These are phyloP conservation scores for Kodamaea kakaduensis DNA, from an alignment of 805 yeast species.

Conservation along the genomic window DNA sequence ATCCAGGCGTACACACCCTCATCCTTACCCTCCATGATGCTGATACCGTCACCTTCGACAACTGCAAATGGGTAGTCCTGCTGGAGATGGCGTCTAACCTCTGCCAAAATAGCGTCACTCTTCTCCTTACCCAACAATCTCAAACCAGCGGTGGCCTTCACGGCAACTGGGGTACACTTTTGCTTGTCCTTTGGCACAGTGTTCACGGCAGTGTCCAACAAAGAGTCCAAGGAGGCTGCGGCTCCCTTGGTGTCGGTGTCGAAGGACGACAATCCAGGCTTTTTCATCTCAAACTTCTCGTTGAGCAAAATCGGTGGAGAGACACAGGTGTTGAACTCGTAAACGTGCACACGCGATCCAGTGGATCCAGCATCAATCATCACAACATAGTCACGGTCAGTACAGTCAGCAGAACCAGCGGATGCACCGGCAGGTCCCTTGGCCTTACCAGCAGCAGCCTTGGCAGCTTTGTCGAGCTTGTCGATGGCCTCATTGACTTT, in stretches of 20 bases:
- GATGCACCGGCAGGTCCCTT: neutral
- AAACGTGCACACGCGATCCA: slow-evolving; percentile 94
- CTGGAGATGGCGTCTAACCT: slow-evolving; percentile 74
- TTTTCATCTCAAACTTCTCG: slow-evolving; percentile 83
- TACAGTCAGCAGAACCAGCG: slow-evolving; percentile 17
- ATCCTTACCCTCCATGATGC: slow-evolving; percentile 93
- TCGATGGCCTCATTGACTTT: slow-evolving; percentile 10
- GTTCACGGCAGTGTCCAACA: slow-evolving; percentile 70
- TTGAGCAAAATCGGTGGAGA: slow-evolving; percentile 76
- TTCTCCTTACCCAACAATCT: slow-evolving; percentile 77
- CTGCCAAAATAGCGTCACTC: slow-evolving; percentile 64
- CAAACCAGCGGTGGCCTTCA: slow-evolving; percentile 97
- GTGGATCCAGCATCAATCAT: slow-evolving; percentile 99
- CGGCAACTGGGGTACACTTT: slow-evolving; percentile 88
- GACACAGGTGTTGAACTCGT: slow-evolving; percentile 82
- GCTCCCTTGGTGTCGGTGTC: slow-evolving; percentile 80
- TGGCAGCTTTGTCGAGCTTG: slow-evolving; percentile 4
- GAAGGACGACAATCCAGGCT: slow-evolving; percentile 88
- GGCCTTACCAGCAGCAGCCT: slow-evolving; percentile 8
- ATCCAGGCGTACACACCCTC: slow-evolving; percentile 99
- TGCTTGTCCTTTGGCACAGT: slow-evolving; percentile 71
- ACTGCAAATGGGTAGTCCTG: slow-evolving; percentile 87
- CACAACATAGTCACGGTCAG: slow-evolving; percentile 64
- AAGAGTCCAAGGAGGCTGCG: slow-evolving; percentile 82
- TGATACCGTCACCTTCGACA: slow-evolving; percentile 78